A percentile compares a stretch with the other conserved stretches of the same genome.
Evolutionary conservation across 2,329 filamentous ascomycete species (phyloP).

Genomic region (Aspergillus sp.): DNA sequence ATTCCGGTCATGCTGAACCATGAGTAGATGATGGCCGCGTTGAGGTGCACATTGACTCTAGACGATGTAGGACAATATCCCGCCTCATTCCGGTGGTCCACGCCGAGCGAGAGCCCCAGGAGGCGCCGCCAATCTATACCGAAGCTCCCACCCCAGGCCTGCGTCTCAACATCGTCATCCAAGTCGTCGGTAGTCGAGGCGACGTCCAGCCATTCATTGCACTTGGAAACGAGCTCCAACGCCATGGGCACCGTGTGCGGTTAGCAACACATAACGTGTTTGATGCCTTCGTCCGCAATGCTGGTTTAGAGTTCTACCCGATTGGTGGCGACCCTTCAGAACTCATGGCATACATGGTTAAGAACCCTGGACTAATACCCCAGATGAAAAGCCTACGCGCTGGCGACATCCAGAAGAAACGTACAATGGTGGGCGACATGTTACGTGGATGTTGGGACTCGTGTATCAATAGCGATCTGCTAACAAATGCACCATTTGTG

Average conservation of each 20-base stretch:
- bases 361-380: conserved; percentile 47
- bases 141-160: too few relatives aligned
- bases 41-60: too few relatives aligned
- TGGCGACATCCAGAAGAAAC: conserved; percentile 33
- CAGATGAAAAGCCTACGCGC: conserved; percentile 37
- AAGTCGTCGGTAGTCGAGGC: conserved; percentile 57
- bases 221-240: conserved; percentile 52
- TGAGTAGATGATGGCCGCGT: too few relatives aligned
- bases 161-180: conserved; percentile 52
- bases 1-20: too few relatives aligned
- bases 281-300: conserved; percentile 52
- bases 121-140: too few relatives aligned
- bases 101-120: too few relatives aligned
- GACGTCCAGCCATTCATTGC: conserved; percentile 63
- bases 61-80: too few relatives aligned
- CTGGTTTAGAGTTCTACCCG: conserved; percentile 58
- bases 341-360: conserved; percentile 54
- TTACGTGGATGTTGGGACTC: conserved; percentile 42
- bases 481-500: conserved; percentile 44
- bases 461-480: conserved; percentile 35
- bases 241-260: conserved; percentile 55
- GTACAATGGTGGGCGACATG: conserved; percentile 37
- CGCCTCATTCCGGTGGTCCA: too few relatives aligned
- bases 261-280: conserved; percentile 59
- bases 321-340: conserved; percentile 58